A percentile compares a stretch with the other conserved stretches of the same genome.
Evolutionary conservation across 2,329 filamentous ascomycete species (phyloP).

Genomic region (Xylariaceae sp.): DNA sequence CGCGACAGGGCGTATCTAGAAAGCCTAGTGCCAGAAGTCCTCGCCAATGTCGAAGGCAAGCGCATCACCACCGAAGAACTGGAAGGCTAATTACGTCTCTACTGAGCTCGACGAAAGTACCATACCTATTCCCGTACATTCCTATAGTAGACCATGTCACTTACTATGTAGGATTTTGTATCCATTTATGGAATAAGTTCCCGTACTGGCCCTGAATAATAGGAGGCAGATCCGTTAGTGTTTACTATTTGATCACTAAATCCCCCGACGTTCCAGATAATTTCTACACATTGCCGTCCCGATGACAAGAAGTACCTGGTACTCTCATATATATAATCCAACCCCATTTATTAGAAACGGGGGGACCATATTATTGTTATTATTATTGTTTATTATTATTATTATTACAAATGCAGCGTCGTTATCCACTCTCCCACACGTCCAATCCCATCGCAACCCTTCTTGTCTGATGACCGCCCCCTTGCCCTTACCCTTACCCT

Average conservation of each 20-base stretch:
- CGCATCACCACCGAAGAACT: constrained; percentile 67
- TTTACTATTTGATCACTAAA: neutral
- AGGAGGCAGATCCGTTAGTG: neutral
- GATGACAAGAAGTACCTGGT: neutral
- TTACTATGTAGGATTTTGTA: neutral
- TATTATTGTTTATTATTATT: no score
- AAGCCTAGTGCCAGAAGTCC: constrained; percentile 70
- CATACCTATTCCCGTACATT: neutral
- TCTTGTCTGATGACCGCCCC: no score
- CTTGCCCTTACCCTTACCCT: no score
- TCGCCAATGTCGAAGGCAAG: constrained; percentile 67
- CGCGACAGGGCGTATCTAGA: constrained; percentile 73
- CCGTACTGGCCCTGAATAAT: neutral
- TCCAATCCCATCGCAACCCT: no score
- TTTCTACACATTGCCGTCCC: neutral
- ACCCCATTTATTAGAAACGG: no score
- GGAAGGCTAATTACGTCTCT: constrained; percentile 42
- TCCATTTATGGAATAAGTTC: neutral
- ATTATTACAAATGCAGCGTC: no score
- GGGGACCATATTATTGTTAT: no score
- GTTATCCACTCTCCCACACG: no score
- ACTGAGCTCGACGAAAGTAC: constrained; percentile 2
- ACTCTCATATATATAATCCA: no score
- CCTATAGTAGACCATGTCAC: neutral
- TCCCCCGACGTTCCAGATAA: neutral